These are phyloP conservation scores for Carex cristatella DNA, from an alignment of 176 grass and related monocot genomes.

Conservation along the genomic window DNA sequence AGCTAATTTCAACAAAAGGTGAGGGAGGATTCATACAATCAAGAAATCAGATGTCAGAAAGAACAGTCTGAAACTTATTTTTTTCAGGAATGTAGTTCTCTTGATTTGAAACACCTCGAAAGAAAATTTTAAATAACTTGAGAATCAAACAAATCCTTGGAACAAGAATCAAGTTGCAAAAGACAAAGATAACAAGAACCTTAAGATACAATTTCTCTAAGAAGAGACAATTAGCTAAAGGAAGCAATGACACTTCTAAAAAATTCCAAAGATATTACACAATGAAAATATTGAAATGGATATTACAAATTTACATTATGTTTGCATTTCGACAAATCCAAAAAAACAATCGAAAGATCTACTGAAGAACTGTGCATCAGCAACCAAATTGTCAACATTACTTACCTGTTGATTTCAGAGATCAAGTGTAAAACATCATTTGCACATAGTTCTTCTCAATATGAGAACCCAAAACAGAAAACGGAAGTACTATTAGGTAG, in stretches of 20 bases:
- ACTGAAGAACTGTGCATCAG: slow-evolving; percentile 44
- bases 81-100: not conserved
- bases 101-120: not conserved
- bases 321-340: not conserved
- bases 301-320: not conserved
- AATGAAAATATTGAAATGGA: not conserved
- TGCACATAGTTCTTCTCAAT: slow-evolving; percentile 20
- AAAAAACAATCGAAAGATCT: not conserved
- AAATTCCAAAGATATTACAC: not conserved
- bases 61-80: not conserved
- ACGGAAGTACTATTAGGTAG: not conserved
- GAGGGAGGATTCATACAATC: not conserved
- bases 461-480: slow-evolving; percentile 1
- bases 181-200: not conserved
- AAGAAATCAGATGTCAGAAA: not conserved
- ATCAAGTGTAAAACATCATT: slow-evolving; percentile 63
- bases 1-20: not conserved
- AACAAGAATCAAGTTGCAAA: not conserved
- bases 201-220: not conserved
- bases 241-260: not conserved
- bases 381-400: slow-evolving; percentile 39
- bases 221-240: not conserved
- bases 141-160: not conserved
- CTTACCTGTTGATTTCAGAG: slow-evolving; percentile 71
- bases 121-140: not conserved